Evolutionary conservation across 495 filamentous ascomycete genomes (phyloP).

Genomic region (Neurospora sp.): DNA sequence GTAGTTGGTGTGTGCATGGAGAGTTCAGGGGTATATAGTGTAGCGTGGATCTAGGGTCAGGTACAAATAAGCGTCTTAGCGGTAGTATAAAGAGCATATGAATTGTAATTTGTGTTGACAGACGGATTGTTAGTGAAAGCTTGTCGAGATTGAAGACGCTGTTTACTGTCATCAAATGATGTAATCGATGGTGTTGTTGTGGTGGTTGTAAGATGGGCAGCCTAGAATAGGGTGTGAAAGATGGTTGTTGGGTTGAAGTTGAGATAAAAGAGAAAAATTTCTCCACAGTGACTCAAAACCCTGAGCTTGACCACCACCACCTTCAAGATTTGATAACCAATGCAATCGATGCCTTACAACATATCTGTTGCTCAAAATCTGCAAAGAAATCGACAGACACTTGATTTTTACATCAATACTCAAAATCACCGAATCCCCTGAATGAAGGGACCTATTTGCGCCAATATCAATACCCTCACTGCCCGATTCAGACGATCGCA

Average conservation of each 20-base stretch:
- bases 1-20: not conserved
- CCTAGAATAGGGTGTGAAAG: not conserved
- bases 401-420: not conserved
- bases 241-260: conserved; percentile 1
- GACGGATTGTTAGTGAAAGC: not conserved
- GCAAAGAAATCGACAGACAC: not conserved
- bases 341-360: not conserved
- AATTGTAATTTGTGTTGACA: not conserved
- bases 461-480: not conserved
- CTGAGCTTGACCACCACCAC: not conserved
- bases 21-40: not conserved
- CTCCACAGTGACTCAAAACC: conserved; percentile 12
- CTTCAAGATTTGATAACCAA: not conserved
- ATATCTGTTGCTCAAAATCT: not conserved
- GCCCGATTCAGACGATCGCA: not conserved
- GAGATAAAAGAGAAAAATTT: conserved; percentile 9
- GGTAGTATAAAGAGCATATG: not conserved
- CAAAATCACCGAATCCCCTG: not conserved
- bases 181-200: not conserved
- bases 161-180: not conserved
- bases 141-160: not conserved
- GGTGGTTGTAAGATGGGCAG: not conserved
- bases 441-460: not conserved
- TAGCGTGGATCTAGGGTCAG: not conserved
- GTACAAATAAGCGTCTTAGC: not conserved